Evolutionary conservation across 2,329 filamentous ascomycete genomes (phyloP), one percentile per base, ranked within the genome.

Genomic region (Paecilomyces sp.): DNA sequence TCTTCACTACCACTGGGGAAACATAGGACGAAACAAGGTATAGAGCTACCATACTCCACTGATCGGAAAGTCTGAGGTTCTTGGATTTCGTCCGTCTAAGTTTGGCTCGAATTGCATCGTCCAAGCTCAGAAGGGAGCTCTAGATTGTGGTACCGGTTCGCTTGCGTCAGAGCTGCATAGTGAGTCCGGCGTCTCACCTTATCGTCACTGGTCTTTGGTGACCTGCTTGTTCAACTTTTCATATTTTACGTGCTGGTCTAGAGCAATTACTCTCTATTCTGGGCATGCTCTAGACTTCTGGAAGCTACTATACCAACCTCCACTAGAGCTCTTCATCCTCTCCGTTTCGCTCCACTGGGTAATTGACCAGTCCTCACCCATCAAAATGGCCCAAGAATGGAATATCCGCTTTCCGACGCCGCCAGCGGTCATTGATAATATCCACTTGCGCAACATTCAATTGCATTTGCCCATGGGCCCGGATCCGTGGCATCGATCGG

Each of bases 401-500:
- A 71, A 67, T 54, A 62, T 73, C 31, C 67, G 71, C 57, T 70
- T 72, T 31, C 72, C 71, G 24, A 57, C 67, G 31, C 66, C 61
- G n/a, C 72, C 72, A 1, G 62, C 66, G 9, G 67, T 73, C 33
- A 68, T 75, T n/a, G 73, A 76, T 64, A 70, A 70, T 60, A 70
- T 79, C 62, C 69, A 68, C 36, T 72, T 80, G 34, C 76, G 72
- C 58, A 69, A 79, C 58, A 75, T 80, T 61, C 71, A 73, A 52
- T 75, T 79, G 53, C 73, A 78, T 34, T 67, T 79, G 41, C 74
- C 76, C 51, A 70, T 75, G 31, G 76, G 73, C 18, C 74, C 74
- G 51, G 79, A 81, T 64, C 72, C 77, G 61, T 81, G 79, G 79
- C 74, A 76, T 58, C 76, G 79, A 15, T 63, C 66, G 15, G 72